Evolutionary conservation across 208 protist genomes (phyloP), one percentile per base, ranked within the genome.

Genomic region (Histomonas meleagridis): DNA sequence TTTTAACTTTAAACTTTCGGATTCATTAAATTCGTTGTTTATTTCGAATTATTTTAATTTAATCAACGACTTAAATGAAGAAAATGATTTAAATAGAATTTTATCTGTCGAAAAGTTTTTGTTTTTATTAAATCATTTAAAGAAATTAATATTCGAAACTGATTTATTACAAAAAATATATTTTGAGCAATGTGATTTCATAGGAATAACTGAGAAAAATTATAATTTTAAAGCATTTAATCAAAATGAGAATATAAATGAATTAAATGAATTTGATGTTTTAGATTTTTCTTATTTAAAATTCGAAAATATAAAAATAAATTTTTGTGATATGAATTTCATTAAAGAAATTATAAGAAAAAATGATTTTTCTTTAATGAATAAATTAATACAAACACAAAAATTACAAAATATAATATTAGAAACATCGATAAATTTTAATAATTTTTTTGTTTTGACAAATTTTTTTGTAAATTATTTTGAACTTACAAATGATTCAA

Each of bases 341-440:
- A 48, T 86, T 26, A 86, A 86, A 35, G 76, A 86, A 38, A 86
- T 86, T 38, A 86, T 86, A 28, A 57, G 51, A 38, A 46, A 40
- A 28, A 18, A 40, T 12, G 76, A 86, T 86, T 86, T 86, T 28
- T 43, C 43, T 14, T 26, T 86, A 26, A n/a, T 86, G 1, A 86
- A 86, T 16, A 43, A 46, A 32, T 26, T 86, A 5, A 86, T 86
- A 38, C 9, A 51, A n/a, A 57, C 55, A 18, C 76, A 86, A 49
- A 12, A 55, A 18, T n/a, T 86, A 14, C 76, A 86, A 35, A 86
- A 86, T n/a, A 86, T n/a, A 26, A 86, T 86, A 57, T 28, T 86
- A 7, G 76, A 86, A 48, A 12, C 55, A n/a, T 12, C 76, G 18
- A 14, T 86, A 57, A 23, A 46, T 32, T 86, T 38, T 49, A 86